Conservation (phyloP, 164 flowering plant genomes). For the Cinnamomum micranthum region DNA sequence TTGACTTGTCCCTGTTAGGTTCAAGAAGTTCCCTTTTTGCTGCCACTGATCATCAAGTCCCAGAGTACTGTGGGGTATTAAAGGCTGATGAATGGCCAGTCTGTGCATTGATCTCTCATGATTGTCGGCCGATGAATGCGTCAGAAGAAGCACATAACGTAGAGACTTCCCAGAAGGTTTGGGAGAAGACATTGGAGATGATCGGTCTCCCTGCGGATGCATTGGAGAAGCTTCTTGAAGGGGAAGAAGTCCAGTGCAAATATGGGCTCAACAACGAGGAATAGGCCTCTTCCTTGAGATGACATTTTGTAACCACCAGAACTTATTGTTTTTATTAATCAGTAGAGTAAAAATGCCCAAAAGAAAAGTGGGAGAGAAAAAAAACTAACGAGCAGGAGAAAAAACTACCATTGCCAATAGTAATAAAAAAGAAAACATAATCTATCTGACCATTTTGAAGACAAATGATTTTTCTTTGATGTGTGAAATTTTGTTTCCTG, state of each 20-base stretch:
- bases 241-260: slow-evolving; percentile 61
- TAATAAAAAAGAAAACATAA: no score
- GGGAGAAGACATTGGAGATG: slow-evolving; percentile 93
- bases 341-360: not conserved
- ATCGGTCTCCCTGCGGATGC: slow-evolving; percentile 85
- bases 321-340: not conserved
- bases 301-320: not conserved
- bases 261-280: slow-evolving; percentile 36
- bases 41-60: slow-evolving; percentile 89
- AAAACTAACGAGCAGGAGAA: no score
- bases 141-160: slow-evolving; percentile 90
- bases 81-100: slow-evolving; percentile 94
- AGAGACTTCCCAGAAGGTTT: slow-evolving; percentile 61
- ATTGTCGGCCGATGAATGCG: slow-evolving; percentile 85
- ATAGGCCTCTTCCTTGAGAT: not conserved
- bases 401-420: no score
- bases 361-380: no score
- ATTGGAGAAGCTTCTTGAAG: slow-evolving; percentile 78
- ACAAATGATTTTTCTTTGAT: no score
- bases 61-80: slow-evolving; percentile 72
- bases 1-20: slow-evolving; percentile 39
- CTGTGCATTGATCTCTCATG: slow-evolving; percentile 77
- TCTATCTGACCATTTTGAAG: not conserved
- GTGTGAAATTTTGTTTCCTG: not conserved
- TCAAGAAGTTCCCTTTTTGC: slow-evolving; percentile 91